Evolutionary conservation across 352 stramenopile species (phyloP), one percentile per base, ranked within the genome.

Genomic region (Sclerospora graminicola): DNA sequence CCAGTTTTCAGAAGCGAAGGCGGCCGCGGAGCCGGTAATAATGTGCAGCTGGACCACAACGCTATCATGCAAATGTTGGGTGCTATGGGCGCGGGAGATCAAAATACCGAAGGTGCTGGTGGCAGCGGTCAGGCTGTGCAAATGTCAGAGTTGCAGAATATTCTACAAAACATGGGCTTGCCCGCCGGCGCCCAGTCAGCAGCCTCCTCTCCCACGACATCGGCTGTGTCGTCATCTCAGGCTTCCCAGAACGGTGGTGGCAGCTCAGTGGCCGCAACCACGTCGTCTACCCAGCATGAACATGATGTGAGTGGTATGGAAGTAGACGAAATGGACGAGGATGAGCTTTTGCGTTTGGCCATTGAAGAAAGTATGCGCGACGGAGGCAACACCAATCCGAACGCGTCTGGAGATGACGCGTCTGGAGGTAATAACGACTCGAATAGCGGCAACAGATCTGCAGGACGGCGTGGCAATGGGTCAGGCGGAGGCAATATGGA

Each of bases 51-150:
- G 8, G 82, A 95, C 57, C 81, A 92, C 57, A 93, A 90, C 55
- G 79, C 81, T 33, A 90, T 94, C 59, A 91, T 94, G 81, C 81
- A 94, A 57, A 90, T 94, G 75, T 71, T 94, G 23, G 82, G 81
- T 8, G 81, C 81, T 9, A 86, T 92, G 69, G 71, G 75, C 15
- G 72, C 69, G 15, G 76, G 81, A 15, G 71, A 89, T 16, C 69
- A 83, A 32, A 35, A 5, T 35, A 16, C 74, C 18, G 51, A 49
- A 14, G 63, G 49, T 7, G 41, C 47, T 7, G 69, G 57, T 9
- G 63, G 60, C 31, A 65, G 61, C 21, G 55, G 54, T 5, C 60
- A 69, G 30, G 63, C 75, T 14, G 79, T 91, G 38, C 80, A 93
- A 41, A 88, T 91, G 66, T 80, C 81, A 39, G 78, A 93, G 45